Evolutionary conservation across 2,329 filamentous ascomycete genomes (phyloP), one percentile per base, ranked within the genome.

Genomic region (Lecanosticta acicola): DNA sequence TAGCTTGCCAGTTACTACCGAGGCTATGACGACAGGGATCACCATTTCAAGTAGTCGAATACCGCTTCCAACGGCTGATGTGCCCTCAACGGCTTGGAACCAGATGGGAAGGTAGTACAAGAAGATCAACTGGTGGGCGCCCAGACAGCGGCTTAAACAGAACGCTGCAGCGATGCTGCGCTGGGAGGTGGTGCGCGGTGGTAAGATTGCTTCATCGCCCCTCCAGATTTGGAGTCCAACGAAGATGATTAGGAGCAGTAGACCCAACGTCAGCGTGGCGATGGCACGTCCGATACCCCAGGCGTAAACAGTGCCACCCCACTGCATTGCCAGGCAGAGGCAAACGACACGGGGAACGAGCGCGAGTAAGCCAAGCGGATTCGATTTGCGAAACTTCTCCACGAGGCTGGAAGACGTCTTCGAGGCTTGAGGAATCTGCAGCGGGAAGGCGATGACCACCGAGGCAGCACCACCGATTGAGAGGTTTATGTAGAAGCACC

Each of bases 51-150:
- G 57, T 33, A 70, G 70, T 61, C 70, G 67, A 52, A 74, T 72
- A 24, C 70, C 71, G 14, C 69, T 71, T 21, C 68, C 66, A 10
- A 68, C 67, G 3, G 71, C 70, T 0, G 64, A 65, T 2, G 61
- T 66, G 5, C 67, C 68, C 46, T 74, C 71, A 59, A 74, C 70
- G 11, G 70, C 69, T 50, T 75, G 66, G 71, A 74, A 71, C 68
- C 71, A 64, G 68, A 71, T 46, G 58, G 67, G 61, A 26, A 72
- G 32, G 36, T 39, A 48, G 41, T 48, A 48, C 26, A 44, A 36
- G 18, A 42, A 33, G n/a, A 34, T 17, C 10, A 35, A 21, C 18
- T 35, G 17, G 40, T 11, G 18, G 29, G 14, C 32, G 16, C 18
- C 18, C 17, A 43, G n/a, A 29, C 29, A 29, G 19, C 17, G 62